Conservation (phyloP, 768 basidiomycete species). For the Mrakia blollopis region DNA sequence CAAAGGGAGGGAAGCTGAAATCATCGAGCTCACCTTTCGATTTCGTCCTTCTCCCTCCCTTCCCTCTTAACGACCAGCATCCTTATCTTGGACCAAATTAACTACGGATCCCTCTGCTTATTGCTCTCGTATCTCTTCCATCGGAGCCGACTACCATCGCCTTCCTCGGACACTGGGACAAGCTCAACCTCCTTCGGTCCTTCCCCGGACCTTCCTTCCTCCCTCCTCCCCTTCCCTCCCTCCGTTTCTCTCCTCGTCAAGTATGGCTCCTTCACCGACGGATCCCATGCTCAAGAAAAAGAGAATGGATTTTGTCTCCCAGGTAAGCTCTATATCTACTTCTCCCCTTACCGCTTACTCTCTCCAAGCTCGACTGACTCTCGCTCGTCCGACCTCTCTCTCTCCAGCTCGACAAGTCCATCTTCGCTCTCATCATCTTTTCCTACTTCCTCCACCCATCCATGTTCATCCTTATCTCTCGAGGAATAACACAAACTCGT, state of each 20-base stretch:
- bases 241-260: neutral
- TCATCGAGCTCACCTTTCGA: no score
- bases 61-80: no score
- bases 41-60: no score
- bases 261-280: neutral
- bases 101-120: neutral
- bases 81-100: no score
- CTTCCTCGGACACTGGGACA: neutral
- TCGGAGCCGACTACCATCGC: neutral
- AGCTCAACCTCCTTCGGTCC: neutral
- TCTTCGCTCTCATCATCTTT: conserved; percentile 19
- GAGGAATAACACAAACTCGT: conserved; percentile 13
- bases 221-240: neutral
- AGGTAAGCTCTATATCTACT: neutral
- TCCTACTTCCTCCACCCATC: conserved; percentile 14
- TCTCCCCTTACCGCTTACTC: neutral
- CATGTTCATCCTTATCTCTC: neutral
- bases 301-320: conserved; percentile 20
- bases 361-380: neutral
- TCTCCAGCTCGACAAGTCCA: conserved; percentile 21
- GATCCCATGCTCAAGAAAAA: conserved; percentile 10
- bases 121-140: neutral
- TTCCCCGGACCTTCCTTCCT: conserved; percentile 4
- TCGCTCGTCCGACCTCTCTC: neutral
- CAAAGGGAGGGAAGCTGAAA: no score